Evolutionary conservation across 176 grass and related monocot species (phyloP), one percentile per base, ranked within the genome.

Genomic region (Hordeum vulgare): DNA sequence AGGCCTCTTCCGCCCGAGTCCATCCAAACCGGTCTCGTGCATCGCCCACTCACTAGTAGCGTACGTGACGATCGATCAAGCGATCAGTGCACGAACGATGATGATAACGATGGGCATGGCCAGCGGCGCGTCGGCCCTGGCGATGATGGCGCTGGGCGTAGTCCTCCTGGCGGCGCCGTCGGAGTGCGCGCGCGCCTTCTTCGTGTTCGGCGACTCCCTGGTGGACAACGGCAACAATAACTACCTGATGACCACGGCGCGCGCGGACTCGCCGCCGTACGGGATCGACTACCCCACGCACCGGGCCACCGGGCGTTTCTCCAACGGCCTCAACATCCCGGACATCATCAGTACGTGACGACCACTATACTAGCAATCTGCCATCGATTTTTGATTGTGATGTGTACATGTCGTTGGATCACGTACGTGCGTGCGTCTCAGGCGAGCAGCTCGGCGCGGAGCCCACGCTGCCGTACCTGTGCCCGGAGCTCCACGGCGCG

Each of bases 151-250:
- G 21, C 11, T 71, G 18, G 40, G 41, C 11, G 25, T 57, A 2
- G 7, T 4, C 11, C 11, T 62, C 41, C 31, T 73, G 2, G 59
- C 66, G 66, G 3, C 37, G 81, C 76, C 83, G 63, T 37, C 86
- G 3, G 82, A 77, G 77, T 75, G 84, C 69, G 93, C 93, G 21
- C 93, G 96, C 58, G 85, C 96, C 47, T 95, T 98, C 93, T 95
- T 85, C 77, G 85, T 98, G 23, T 98, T 98, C 81, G 96, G 96
- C 54, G 96, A 98, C 85, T 98, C 96, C 71, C 87, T 98, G 58
- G 96, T 95, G 62, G 96, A 98, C 82, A 98, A 85, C 72, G 93
- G 96, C 89, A 98, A 98, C 82, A 98, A 98, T 89, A 98, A 98
- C 86, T 98, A 90, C 82, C 81, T 98, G 7, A 42, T 85, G 76